Percentiles rank a stretch among this genome's conserved stretches.
These are phyloP conservation scores for Beauveria varroae DNA, from an alignment of 2,329 filamentous ascomycete genomes.

Conservation along the genomic window DNA sequence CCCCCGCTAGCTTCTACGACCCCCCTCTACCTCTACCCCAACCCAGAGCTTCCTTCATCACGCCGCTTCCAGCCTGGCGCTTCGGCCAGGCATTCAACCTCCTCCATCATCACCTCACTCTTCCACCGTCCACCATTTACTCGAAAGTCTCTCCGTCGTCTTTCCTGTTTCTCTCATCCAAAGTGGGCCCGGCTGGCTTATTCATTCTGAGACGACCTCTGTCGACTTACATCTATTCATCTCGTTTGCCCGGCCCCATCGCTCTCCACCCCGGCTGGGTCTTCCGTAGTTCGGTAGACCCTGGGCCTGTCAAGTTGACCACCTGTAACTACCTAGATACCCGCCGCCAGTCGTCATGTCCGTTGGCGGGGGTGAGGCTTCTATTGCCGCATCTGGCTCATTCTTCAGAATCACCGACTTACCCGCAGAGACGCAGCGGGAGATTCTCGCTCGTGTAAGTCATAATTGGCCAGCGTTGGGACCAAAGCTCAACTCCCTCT, in stretches of 20 bases:
- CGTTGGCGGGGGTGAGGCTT: slow-evolving; percentile 23
- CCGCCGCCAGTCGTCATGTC: slow-evolving; percentile 25
- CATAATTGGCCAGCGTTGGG: not conserved
- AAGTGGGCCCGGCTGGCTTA: not conserved
- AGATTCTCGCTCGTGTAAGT: slow-evolving; percentile 40
- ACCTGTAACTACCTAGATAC: not conserved
- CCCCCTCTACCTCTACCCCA: not conserved
- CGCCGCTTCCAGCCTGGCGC: slow-evolving; percentile 3
- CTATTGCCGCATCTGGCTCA: slow-evolving; percentile 15
- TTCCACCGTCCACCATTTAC: not conserved
- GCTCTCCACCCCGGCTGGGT: slow-evolving; percentile 9
- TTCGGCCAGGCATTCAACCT: slow-evolving; percentile 1
- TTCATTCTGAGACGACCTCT: not conserved
- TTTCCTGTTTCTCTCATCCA: not conserved
- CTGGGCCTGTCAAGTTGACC: not conserved
- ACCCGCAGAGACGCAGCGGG: slow-evolving; percentile 40
- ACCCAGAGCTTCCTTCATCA: slow-evolving; percentile 1
- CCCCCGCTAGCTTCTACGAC: not conserved
- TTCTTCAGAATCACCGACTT: slow-evolving; percentile 31
- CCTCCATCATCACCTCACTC: not conserved
- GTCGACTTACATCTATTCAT: not conserved
- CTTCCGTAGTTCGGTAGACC: slow-evolving; percentile 6
- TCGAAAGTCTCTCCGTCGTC: slow-evolving; percentile 9
- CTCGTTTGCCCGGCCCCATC: not conserved
- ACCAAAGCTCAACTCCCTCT: slow-evolving; percentile 8